Conservation (phyloP, 306 rosid species). For the Lathyrus aphaca region DNA sequence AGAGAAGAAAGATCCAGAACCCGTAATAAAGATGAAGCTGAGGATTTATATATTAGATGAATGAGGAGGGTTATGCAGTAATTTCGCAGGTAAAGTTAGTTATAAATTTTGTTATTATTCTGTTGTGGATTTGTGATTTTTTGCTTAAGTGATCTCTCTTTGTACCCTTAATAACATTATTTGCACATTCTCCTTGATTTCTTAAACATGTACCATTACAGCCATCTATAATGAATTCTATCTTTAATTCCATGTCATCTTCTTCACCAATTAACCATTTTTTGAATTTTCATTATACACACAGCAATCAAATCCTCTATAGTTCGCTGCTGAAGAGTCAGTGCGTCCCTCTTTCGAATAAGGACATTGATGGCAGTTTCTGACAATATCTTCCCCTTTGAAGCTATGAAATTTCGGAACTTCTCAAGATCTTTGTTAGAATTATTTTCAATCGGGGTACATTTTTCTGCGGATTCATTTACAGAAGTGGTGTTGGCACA, state of each 20-base stretch:
- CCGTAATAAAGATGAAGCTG: no score
- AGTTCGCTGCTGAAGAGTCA: constrained; percentile 64
- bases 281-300: constrained; percentile 63
- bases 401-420: constrained; percentile 45
- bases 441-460: no score
- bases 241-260: constrained; percentile 54
- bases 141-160: no score
- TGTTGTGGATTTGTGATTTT: no score
- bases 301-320: constrained; percentile 71
- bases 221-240: constrained; percentile 67
- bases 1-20: no score
- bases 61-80: no score
- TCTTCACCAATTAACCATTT: constrained; percentile 62
- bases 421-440: constrained; percentile 48
- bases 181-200: constrained; percentile 49
- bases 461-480: constrained; percentile 33
- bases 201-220: constrained; percentile 54
- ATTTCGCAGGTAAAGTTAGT: no score
- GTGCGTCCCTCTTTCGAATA: constrained; percentile 55
- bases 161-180: no score
- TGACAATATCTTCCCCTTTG: constrained; percentile 57
- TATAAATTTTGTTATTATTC: no score
- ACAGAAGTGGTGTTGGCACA: constrained; percentile 33
- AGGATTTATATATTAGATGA: no score
- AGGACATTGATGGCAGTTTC: constrained; percentile 64